Evolutionary conservation across 345 rosid genomes (phyloP).

Genomic region (Mallotus nudiflorus): DNA sequence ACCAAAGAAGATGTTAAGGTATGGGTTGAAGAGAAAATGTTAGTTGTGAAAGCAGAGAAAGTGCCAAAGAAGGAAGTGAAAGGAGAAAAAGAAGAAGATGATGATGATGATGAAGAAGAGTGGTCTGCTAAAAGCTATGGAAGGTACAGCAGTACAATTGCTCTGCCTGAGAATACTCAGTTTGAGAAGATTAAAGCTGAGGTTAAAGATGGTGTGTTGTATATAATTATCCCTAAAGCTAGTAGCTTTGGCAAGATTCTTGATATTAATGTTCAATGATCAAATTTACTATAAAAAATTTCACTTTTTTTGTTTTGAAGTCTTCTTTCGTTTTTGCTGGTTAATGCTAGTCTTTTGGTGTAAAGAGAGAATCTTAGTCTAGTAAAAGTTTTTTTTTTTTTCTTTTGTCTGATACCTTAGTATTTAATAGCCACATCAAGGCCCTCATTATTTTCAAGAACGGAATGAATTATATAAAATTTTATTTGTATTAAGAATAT

Average conservation of each 20-base stretch:
- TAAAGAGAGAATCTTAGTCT: no score
- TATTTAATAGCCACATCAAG: no score
- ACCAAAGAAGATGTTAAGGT: slow-evolving; percentile 61
- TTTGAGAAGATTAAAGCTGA: slow-evolving; percentile 65
- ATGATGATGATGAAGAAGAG: slow-evolving; percentile 39
- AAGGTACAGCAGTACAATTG: slow-evolving; percentile 52
- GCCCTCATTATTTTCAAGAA: no score
- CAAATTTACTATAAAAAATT: no score
- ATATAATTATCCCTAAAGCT: slow-evolving; percentile 51
- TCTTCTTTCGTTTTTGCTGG: no score
- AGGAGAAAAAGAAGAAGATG: slow-evolving; percentile 5
- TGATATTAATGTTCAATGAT: slow-evolving; percentile 33
- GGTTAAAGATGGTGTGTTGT: slow-evolving; percentile 65
- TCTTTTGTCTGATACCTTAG: no score
- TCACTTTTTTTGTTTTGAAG: no score
- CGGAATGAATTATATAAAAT: no score
- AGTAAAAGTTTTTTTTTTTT: no score
- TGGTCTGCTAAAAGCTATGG: slow-evolving; percentile 66
- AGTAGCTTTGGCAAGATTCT: slow-evolving; percentile 10
- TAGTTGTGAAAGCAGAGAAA: slow-evolving; percentile 59
- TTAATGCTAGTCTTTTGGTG: no score
- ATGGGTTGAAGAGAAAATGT: slow-evolving; percentile 63
- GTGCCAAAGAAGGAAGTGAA: slow-evolving; percentile 20
- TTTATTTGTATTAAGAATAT: no score
- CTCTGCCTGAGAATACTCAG: slow-evolving; percentile 57